A percentile compares a stretch with the other conserved stretches of the same genome.
Evolutionary conservation across 176 grass and related monocot species (phyloP).

Genomic region (Pontederia paniculata): DNA sequence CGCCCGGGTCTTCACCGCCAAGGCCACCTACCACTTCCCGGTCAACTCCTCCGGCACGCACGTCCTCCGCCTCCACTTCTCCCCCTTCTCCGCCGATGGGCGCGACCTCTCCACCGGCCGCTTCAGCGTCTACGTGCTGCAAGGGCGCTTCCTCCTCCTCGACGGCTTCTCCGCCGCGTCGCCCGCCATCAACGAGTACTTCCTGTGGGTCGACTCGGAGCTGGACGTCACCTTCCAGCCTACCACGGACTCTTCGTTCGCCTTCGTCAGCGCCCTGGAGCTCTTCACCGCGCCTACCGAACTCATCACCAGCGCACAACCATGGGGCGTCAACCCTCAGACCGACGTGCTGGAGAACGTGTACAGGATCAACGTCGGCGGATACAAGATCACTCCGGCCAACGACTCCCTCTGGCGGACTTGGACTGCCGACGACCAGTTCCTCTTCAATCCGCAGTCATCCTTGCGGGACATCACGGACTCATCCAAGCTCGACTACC

Average conservation of each 20-base stretch:
- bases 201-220: constrained; percentile 17
- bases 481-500: not conserved
- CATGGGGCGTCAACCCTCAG: not conserved
- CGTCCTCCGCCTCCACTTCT: constrained; percentile 85
- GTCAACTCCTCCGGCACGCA: constrained; percentile 7
- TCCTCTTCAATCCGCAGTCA: not conserved
- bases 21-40: constrained; percentile 24
- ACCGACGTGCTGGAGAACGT: constrained; percentile 14
- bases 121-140: constrained; percentile 33
- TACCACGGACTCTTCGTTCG: not conserved
- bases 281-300: constrained; percentile 32
- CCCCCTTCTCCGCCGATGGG: constrained; percentile 25
- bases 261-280: constrained; percentile 50
- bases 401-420: constrained; percentile 46
- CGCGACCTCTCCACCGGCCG: constrained; percentile 16
- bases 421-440: constrained; percentile 30
- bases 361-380: constrained; percentile 38
- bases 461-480: not conserved
- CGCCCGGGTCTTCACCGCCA: constrained; percentile 27
- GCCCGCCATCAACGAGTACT: constrained; percentile 54
- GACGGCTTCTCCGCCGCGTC: constrained; percentile 22
- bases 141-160: constrained; percentile 20
- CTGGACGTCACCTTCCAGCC: constrained; percentile 26
- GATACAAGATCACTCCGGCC: constrained; percentile 8
- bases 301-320: not conserved